Evolutionary conservation across 2,329 filamentous ascomycete genomes (phyloP), one percentile per base, ranked within the genome.

Genomic region (Phaeoacremonium minimum): DNA sequence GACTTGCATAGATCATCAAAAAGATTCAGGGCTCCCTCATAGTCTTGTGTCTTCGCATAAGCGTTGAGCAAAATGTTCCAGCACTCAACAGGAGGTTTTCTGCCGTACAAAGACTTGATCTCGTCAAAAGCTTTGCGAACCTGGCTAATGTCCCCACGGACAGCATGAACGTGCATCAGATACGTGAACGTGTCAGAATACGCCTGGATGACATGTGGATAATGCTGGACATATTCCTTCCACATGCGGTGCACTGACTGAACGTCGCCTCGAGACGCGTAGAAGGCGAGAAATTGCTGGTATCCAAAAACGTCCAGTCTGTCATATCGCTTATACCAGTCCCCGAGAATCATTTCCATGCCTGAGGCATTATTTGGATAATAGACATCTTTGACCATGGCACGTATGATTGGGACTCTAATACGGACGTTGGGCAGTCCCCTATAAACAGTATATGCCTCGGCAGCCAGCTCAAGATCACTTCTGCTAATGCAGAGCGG

Each of bases 41-140:
- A 73, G 52, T 93, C 79, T 32, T 77, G 71, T 1, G 75, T 73
- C 46, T 78, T 79, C 14, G 73, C 71, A 57, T 89, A 76, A 4
- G 84, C 82, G 49, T 83, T 78, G 31, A 97, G 67, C 18, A 95
- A 60, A 15, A 82, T 80, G 52, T 95, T 95, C 83, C 85, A 95
- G 44, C 75, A 78, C 22, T 68, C 55, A 2, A 72, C 56, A 44
- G 79, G 76, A 6, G 82, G 83, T 29, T 64, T 46, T 13, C 84
- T 48, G 1, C 65, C 60, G 49, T 80, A 82, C 33, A 77, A 66
- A 6, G 61, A 48, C 16, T 56, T 53, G 38, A 93, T 77, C n/a
- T 71, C 66, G 32, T 77, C 53, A 42, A 96, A 84, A 22, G 82
- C 73, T 15, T 65, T 56, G 33, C 75, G 62, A 1, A 83, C 77